Conservation (phyloP, 140 eudicot genomes). For the Senecio squalidus region DNA sequence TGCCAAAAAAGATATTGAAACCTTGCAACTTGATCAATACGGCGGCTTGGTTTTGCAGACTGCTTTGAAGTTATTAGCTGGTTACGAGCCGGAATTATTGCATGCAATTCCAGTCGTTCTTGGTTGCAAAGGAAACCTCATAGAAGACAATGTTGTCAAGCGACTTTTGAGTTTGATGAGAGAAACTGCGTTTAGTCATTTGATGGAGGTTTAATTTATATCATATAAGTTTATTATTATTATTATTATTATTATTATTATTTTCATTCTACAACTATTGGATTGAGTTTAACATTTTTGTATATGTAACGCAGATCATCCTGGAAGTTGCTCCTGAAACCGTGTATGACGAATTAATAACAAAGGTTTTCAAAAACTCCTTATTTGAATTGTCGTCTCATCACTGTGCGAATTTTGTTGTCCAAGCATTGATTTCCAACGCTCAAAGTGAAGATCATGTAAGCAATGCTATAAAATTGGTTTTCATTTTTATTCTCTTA, state of each 20-base stretch:
- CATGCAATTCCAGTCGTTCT: slow-evolving; percentile 63
- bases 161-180: slow-evolving; percentile 52
- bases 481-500: no score
- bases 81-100: slow-evolving; percentile 53
- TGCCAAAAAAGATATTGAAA: slow-evolving; percentile 44
- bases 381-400: slow-evolving; percentile 62
- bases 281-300: neutral
- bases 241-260: no score
- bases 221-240: neutral
- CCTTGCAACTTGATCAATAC: slow-evolving; percentile 69
- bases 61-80: slow-evolving; percentile 72
- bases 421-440: slow-evolving; percentile 80
- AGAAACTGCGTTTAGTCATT: slow-evolving; percentile 85
- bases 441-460: slow-evolving; percentile 69
- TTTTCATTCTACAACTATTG: neutral
- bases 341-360: slow-evolving; percentile 48
- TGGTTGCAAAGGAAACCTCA: slow-evolving; percentile 51
- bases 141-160: slow-evolving; percentile 30
- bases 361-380: slow-evolving; percentile 52
- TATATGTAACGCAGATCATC: slow-evolving; percentile 56
- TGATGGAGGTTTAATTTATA: slow-evolving; percentile 70
- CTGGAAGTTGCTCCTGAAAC: slow-evolving; percentile 81
- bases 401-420: slow-evolving; percentile 80
- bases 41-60: slow-evolving; percentile 93
- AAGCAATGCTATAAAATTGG: slow-evolving; percentile 22